phyloP scores from a whole-genome alignment of 2,329 filamentous ascomycete genomes.

The Pyrenochaeta sp. region DNA sequence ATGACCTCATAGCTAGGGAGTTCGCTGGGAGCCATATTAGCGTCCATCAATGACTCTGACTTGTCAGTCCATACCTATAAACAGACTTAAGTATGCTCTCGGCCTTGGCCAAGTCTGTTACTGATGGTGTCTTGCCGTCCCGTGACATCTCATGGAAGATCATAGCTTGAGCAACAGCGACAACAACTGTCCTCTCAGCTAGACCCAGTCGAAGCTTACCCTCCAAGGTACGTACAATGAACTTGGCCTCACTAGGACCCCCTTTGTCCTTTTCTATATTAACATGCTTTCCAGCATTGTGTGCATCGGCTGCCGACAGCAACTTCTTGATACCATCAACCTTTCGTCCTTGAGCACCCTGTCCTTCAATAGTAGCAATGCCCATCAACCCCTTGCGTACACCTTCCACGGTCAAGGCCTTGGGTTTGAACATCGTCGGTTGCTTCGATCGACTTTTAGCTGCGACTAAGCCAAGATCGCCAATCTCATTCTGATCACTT shows the following conservation, averaged over 20 bases:
- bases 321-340: constrained; percentile 96
- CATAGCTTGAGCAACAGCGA: constrained; percentile 87
- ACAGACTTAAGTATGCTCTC: constrained; percentile 89
- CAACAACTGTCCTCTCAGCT: constrained; percentile 90
- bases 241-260: constrained; percentile 94
- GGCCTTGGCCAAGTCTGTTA: constrained; percentile 81
- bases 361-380: constrained; percentile 86
- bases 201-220: constrained; percentile 92
- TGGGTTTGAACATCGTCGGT: constrained; percentile 98
- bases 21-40: constrained; percentile 69
- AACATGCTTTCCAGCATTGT: constrained; percentile 68
- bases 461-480: constrained; percentile 91
- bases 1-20: constrained; percentile 95
- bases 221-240: constrained; percentile 89
- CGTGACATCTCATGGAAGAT: constrained; percentile 81
- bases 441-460: constrained; percentile 96
- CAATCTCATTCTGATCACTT: constrained; percentile 93
- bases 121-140: constrained; percentile 74
- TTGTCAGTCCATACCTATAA: constrained; percentile 69
- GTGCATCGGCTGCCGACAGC: constrained; percentile 85
- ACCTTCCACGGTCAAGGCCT: constrained; percentile 82
- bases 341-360: constrained; percentile 88
- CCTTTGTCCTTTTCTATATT: constrained; percentile 94
- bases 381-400: constrained; percentile 88
- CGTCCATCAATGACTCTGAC: neutral